phyloP scores from a whole-genome alignment of 2,329 filamentous ascomycete genomes.

The Botrytis sinoallii region DNA sequence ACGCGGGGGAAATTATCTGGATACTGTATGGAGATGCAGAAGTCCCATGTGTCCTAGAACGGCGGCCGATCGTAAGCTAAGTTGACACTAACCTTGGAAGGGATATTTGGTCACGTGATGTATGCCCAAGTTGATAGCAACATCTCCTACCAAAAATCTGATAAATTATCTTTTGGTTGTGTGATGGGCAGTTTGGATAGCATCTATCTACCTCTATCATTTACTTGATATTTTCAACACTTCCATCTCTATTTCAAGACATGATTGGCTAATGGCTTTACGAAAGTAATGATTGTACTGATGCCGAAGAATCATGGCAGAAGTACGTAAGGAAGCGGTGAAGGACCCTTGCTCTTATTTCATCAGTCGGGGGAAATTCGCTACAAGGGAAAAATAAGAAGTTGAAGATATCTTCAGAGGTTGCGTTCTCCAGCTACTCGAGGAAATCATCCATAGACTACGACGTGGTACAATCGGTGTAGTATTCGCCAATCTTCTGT shows the following conservation, averaged over 20 bases:
- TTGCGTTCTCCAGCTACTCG: not conserved
- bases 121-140: accelerated
- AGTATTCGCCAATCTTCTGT: conserved; percentile 1
- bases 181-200: not conserved
- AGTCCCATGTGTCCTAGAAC: conserved; percentile 16
- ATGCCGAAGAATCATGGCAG: not conserved
- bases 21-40: conserved; percentile 16
- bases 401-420: not conserved
- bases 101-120: not conserved
- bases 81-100: not conserved
- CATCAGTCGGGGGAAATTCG: not conserved
- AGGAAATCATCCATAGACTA: not conserved
- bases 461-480: not conserved
- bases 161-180: not conserved
- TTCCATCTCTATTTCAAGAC: not conserved
- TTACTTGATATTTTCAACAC: too few species aligned
- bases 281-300: not conserved
- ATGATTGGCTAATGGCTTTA: not conserved
- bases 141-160: too few species aligned
- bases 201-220: too few species aligned
- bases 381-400: not conserved
- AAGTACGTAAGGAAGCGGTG: conserved; percentile 7
- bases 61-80: conserved; percentile 5
- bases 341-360: not conserved
- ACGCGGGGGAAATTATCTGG: conserved; percentile 21